Conservation (phyloP, 768 basidiomycete species). For the Mycena galericulata region DNA sequence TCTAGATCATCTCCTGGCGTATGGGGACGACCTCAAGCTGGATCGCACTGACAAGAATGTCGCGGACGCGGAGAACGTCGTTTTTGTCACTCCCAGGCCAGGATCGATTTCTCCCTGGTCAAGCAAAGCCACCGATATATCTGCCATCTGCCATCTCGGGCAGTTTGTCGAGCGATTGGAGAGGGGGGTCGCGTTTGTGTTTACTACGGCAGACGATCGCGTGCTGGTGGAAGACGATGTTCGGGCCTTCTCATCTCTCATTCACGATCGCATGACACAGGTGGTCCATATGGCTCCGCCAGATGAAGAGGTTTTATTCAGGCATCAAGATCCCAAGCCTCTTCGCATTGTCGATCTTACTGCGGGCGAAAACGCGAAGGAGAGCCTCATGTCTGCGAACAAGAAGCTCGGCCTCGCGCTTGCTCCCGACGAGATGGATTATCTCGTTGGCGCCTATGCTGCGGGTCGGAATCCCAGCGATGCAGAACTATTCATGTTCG, state of each 20-base stretch:
- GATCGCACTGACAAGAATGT: constrained; percentile 53
- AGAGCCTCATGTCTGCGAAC: constrained; percentile 82
- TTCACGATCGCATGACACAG: constrained; percentile 99
- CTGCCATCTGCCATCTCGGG: constrained; percentile 85
- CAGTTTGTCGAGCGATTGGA: constrained; percentile 84
- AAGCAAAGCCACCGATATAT: constrained; percentile 97
- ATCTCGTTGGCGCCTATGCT: constrained; percentile 90
- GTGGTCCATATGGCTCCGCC: constrained; percentile 71
- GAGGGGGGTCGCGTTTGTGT: constrained; percentile 79
- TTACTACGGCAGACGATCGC: constrained; percentile 59
- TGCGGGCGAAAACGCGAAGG: constrained; percentile 56
- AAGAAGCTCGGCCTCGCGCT: constrained; percentile 90
- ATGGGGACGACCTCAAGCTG: constrained; percentile 82
- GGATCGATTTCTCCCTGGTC: constrained; percentile 99
- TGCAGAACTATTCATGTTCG: constrained; percentile 99
- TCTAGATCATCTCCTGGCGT: constrained; percentile 80
- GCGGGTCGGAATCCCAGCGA: constrained; percentile 94
- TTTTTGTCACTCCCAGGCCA: constrained; percentile 84
- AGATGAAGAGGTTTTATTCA: constrained; percentile 66
- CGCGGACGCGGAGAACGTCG: constrained; percentile 55
- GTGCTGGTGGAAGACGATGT: constrained; percentile 61
- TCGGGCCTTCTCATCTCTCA: constrained; percentile 68
- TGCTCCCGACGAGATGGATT: constrained; percentile 89
- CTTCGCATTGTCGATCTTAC: constrained; percentile 78
- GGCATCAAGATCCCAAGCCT: constrained; percentile 71